A percentile compares a stretch with the other conserved stretches of the same genome.
phyloP scores from a whole-genome alignment of 768 basidiomycete species.

The Tephrocybe sp. region DNA sequence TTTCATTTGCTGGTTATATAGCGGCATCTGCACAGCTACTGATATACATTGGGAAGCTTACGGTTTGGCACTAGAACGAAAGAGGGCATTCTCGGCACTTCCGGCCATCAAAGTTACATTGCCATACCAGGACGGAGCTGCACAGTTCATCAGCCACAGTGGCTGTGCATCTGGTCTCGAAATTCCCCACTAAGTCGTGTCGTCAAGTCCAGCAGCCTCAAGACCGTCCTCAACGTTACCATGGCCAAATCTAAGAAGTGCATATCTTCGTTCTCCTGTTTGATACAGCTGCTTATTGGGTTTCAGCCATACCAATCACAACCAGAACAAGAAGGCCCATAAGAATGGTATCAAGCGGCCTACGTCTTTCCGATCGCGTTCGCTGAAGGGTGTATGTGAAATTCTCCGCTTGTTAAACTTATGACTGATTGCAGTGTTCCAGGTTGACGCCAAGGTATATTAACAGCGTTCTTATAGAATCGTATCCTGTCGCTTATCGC shows the following conservation, averaged over 20 bases:
- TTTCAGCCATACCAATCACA: slow-evolving; percentile 86
- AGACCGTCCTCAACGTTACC: slow-evolving; percentile 30
- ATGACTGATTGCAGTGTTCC: slow-evolving; percentile 6
- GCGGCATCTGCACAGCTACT: background rate
- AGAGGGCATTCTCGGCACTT: slow-evolving; percentile 2
- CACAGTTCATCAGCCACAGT: slow-evolving; percentile 44
- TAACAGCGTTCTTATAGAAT: slow-evolving; percentile 10
- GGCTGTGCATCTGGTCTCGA: slow-evolving; percentile 31
- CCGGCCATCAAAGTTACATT: background rate
- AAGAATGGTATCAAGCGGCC: slow-evolving; percentile 95
- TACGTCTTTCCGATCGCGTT: slow-evolving; percentile 67
- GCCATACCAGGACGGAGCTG: slow-evolving; percentile 23
- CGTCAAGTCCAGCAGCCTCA: slow-evolving; percentile 22
- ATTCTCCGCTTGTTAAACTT: slow-evolving; percentile 4
- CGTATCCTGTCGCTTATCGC: slow-evolving; percentile 2
- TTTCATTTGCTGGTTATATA: background rate
- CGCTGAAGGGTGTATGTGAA: slow-evolving; percentile 84
- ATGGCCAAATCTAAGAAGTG: slow-evolving; percentile 99
- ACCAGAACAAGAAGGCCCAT: slow-evolving; percentile 96
- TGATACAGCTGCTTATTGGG: background rate
- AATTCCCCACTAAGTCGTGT: slow-evolving; percentile 9
- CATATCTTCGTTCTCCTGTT: slow-evolving; percentile 18
- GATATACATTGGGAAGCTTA: no score
- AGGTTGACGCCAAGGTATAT: slow-evolving; percentile 80
- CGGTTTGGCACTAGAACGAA: no score